Percentiles rank a stretch among this genome's conserved stretches.
Conservation (phyloP, 306 rosid species). For the Parietaria judaica region DNA sequence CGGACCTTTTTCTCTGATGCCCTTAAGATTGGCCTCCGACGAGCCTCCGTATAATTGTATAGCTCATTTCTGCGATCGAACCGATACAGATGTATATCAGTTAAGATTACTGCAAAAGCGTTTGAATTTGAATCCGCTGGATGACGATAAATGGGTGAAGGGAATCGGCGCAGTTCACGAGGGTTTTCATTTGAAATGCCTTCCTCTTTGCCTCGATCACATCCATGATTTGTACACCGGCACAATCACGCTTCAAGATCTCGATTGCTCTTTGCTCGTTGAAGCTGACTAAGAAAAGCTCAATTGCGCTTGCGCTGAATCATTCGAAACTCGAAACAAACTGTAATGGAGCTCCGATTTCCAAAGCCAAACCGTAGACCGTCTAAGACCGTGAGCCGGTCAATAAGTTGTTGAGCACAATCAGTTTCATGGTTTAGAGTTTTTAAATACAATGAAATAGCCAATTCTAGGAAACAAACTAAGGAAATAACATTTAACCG, state of each 20-base stretch:
- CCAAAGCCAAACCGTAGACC: neutral
- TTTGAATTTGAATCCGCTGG: conserved; percentile 40
- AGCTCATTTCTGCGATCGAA: conserved; percentile 75
- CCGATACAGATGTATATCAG: conserved; percentile 47
- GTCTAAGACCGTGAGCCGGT: neutral
- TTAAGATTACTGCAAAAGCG: conserved; percentile 51
- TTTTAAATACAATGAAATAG: too few species aligned
- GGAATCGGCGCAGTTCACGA: conserved; percentile 69
- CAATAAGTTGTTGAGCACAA: too few species aligned
- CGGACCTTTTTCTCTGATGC: conserved; percentile 53
- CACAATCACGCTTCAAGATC: conserved; percentile 58
- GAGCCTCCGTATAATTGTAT: conserved; percentile 52
- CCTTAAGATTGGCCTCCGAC: conserved; percentile 65
- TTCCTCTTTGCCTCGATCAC: conserved; percentile 74
- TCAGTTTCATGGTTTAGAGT: too few species aligned
- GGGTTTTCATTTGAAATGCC: conserved; percentile 55
- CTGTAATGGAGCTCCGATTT: too few species aligned
- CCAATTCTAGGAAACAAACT: too few species aligned
- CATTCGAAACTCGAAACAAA: neutral
- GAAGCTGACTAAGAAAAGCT: conserved; percentile 29
- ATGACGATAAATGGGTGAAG: conserved; percentile 51
- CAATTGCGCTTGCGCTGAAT: neutral
- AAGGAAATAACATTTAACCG: too few species aligned
- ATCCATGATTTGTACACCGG: conserved; percentile 57
- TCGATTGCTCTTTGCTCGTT: conserved; percentile 50